These are phyloP conservation scores for Setomelanomma holmii DNA, from an alignment of 2,329 filamentous ascomycete genomes.

Conservation along the genomic window DNA sequence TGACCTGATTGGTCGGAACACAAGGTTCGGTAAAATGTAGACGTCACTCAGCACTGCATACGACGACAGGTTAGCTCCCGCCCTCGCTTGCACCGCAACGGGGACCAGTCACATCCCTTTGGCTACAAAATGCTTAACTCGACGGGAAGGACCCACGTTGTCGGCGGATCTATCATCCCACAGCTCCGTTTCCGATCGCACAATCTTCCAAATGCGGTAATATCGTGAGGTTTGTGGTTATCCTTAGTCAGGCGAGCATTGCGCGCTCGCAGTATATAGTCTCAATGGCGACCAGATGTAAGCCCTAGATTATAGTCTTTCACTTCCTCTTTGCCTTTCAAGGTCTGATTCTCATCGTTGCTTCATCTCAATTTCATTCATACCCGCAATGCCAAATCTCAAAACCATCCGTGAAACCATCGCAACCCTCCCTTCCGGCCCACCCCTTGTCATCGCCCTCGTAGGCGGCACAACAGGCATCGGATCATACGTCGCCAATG, in stretches of 20 bases:
- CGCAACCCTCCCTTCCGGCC: conserved; percentile 19
- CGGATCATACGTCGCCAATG: conserved; percentile 30
- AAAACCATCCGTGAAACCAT: conserved; percentile 19
- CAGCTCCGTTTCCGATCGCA: not conserved
- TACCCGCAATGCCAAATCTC: conserved; percentile 31
- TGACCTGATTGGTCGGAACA: too few species aligned
- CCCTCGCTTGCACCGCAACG: not conserved
- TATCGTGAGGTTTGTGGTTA: too few species aligned
- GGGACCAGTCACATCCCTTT: not conserved
- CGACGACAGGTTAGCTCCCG: not conserved
- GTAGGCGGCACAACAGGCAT: conserved; percentile 34
- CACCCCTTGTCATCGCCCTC: conserved; percentile 30
- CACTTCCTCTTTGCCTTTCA: too few species aligned
- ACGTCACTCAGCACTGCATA: not conserved
- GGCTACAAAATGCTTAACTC: not conserved
- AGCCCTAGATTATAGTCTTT: too few species aligned
- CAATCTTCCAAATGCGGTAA: not conserved
- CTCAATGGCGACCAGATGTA: too few species aligned
- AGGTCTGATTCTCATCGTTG: not conserved
- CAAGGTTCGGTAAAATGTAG: not conserved
- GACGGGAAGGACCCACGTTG: not conserved
- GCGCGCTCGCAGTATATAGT: too few species aligned
- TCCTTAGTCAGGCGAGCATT: too few species aligned
- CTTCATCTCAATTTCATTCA: too few species aligned
- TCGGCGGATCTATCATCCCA: not conserved